Percentiles rank a stretch among this genome's conserved stretches.
Conservation (phyloP, 75 land plant species). For the Ceratopteris richardii region DNA sequence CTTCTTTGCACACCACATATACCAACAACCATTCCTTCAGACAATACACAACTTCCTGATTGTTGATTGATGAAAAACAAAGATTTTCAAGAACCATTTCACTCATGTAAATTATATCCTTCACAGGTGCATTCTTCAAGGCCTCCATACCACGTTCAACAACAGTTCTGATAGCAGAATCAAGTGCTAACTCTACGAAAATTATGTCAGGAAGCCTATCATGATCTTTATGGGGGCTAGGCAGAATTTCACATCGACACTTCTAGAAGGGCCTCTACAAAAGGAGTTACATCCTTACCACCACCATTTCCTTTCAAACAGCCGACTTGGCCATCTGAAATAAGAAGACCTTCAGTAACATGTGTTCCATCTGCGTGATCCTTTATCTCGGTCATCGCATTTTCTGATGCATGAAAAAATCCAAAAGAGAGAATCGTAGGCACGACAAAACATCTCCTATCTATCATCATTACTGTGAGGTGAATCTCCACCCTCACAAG, state of each 20-base stretch:
- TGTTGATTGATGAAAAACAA: slow-evolving; percentile 68
- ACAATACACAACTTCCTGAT: slow-evolving; percentile 90
- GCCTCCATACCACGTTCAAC: slow-evolving; percentile 82
- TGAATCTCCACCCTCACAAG: too few relatives aligned
- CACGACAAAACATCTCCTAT: too few relatives aligned
- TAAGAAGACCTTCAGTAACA: too few relatives aligned
- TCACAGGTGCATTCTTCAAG: slow-evolving; percentile 56
- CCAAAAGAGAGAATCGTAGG: too few relatives aligned
- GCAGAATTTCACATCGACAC: slow-evolving; percentile 74
- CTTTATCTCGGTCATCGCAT: too few relatives aligned
- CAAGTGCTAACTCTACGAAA: slow-evolving; percentile 92
- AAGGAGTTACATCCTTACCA: slow-evolving; percentile 62
- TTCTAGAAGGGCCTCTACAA: too few relatives aligned
- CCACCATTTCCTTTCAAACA: too few relatives aligned
- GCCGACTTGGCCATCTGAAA: too few relatives aligned
- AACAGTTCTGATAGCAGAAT: slow-evolving; percentile 87
- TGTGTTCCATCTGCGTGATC: too few relatives aligned
- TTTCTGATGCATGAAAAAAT: too few relatives aligned
- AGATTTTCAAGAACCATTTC: slow-evolving; percentile 84
- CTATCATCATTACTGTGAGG: too few relatives aligned
- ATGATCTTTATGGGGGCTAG: slow-evolving; percentile 45
- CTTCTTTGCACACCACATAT: slow-evolving; percentile 29
- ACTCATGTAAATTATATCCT: slow-evolving; percentile 82
- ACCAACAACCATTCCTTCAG: slow-evolving; percentile 85
- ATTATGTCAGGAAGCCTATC: slow-evolving; percentile 78